Evolutionary conservation across 805 yeast species (phyloP).

Genomic region (Ogataea corticis): DNA sequence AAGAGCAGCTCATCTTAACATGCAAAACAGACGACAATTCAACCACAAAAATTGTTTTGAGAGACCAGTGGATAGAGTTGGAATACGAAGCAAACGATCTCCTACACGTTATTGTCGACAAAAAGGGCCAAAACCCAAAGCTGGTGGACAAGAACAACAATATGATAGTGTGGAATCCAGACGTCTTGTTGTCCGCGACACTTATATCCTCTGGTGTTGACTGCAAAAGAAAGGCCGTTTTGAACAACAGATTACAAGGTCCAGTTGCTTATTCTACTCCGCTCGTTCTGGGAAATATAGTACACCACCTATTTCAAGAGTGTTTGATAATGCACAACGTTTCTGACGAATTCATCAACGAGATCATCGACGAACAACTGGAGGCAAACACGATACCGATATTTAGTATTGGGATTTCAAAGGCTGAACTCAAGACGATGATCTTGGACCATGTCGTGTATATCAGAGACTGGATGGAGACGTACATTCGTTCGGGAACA

Average conservation of each 20-base stretch:
- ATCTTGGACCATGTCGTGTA: conserved; percentile 51
- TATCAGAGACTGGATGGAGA: conserved; percentile 53
- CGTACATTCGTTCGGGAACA: conserved; percentile 34
- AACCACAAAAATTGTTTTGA: conserved; percentile 45
- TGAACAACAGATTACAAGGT: conserved; percentile 54
- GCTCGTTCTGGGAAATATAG: conserved; percentile 75
- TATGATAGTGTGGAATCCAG: conserved; percentile 82
- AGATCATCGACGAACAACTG: conserved; percentile 31
- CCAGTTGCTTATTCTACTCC: conserved; percentile 68
- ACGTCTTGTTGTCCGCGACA: conserved; percentile 78
- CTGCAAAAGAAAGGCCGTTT: conserved; percentile 72
- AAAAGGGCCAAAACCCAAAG: conserved; percentile 30
- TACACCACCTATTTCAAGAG: conserved; percentile 73
- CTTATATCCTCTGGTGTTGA: conserved; percentile 70
- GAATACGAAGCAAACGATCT: conserved; percentile 53
- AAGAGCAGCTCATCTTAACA: conserved; percentile 53
- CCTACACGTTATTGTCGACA: conserved; percentile 57
- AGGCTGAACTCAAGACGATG: conserved; percentile 42
- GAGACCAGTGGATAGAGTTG: conserved; percentile 63
- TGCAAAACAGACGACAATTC: conserved; percentile 43
- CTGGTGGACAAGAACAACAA: conserved; percentile 57
- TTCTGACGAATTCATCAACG: conserved; percentile 39
- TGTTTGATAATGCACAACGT: conserved; percentile 45
- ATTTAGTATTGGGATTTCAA: conserved; percentile 54
- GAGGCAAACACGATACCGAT: conserved; percentile 39